phyloP scores from a whole-genome alignment of 306 rosid species.

The Cicer pinnatifidum region DNA sequence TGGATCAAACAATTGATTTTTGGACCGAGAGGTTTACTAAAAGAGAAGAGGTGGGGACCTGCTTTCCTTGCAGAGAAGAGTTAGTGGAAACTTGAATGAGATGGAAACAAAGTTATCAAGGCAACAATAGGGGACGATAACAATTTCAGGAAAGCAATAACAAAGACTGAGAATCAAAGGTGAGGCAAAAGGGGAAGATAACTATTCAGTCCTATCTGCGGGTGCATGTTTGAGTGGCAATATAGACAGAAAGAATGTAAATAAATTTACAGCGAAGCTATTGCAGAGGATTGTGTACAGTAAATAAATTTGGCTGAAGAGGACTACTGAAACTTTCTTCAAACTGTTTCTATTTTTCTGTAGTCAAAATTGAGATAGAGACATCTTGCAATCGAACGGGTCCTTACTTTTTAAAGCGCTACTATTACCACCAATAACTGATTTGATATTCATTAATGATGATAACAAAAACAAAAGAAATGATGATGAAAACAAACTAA shows the following conservation, averaged over 20 bases:
- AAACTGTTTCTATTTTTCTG: constrained; percentile 23
- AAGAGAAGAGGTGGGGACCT: not conserved
- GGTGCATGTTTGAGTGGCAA: not conserved
- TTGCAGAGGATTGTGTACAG: not conserved
- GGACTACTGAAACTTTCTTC: not conserved
- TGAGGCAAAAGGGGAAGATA: constrained; percentile 7
- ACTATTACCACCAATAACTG: constrained; percentile 1
- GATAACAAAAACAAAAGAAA: constrained; percentile 22
- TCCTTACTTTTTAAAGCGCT: constrained; percentile 32
- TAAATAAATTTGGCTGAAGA: not conserved
- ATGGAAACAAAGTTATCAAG: constrained; percentile 2
- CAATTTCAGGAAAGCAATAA: constrained; percentile 21
- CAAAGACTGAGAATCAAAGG: constrained; percentile 15
- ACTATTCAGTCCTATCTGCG: not conserved
- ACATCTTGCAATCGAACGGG: constrained; percentile 13
- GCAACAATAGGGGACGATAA: constrained; percentile 5
- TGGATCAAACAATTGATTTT: not conserved
- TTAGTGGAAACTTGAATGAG: not conserved
- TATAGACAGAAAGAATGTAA: not conserved
- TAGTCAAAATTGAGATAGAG: constrained; percentile 5
- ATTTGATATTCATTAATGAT: constrained; percentile 11
- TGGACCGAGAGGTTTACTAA: too few relatives aligned
- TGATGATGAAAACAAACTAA: constrained; percentile 23
- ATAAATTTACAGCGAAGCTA: constrained; percentile 7
- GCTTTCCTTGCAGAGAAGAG: not conserved